Base-by-base conservation (phyloP, 306 rosid genomes). In the Carpinus viminea region DNA sequence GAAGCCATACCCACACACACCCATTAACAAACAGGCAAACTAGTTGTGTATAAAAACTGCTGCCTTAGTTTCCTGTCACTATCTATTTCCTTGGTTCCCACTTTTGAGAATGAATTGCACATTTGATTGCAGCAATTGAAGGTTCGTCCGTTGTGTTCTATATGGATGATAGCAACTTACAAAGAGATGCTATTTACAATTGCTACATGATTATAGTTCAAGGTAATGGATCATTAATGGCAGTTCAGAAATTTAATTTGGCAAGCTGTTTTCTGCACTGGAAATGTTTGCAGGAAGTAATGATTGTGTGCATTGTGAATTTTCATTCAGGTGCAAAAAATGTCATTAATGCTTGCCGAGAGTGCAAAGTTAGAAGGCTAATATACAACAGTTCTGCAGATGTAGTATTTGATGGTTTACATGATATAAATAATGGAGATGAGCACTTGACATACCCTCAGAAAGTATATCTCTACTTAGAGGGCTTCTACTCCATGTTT, bases 61-160 rank as follows among this genome's bases (percentile, higher is more conserved):
- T 64, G 47, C 47, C 45, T 17, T 34, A 16, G 20, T 34, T 64
- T 31, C 15, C 79, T 34, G 24, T 45, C 12, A 18, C 72, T 72
- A 15, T 26, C 53, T 69, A 48, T 64, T 79, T 18, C 72, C 20
- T 45, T 41, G 11, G 51, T 41, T 8, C 45, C 24, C 26, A 20
- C 17, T n/a, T 18, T 61, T 74, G 60, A 59, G 62, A 85, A 77
- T 74, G 79, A 72, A 85, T 48, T 31, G 61, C 72, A 18, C 20
- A 5, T 80, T 57, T 56, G 62, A 43, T 76, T 86, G 86, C 89
- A 93, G 98, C 89, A 72, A 74, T 93, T 26, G 84, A 88, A 86
- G 98, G 96, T 80, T 89, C 91, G 74, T 85, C 91, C 6, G 98
- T 87, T 16, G 98, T 92, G 46, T 93, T 93, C 82, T 93, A 82